Percentiles rank a stretch among this genome's conserved stretches.
Conservation (phyloP, 2,329 filamentous ascomycete species). For the Sphaceloma murrayae region DNA sequence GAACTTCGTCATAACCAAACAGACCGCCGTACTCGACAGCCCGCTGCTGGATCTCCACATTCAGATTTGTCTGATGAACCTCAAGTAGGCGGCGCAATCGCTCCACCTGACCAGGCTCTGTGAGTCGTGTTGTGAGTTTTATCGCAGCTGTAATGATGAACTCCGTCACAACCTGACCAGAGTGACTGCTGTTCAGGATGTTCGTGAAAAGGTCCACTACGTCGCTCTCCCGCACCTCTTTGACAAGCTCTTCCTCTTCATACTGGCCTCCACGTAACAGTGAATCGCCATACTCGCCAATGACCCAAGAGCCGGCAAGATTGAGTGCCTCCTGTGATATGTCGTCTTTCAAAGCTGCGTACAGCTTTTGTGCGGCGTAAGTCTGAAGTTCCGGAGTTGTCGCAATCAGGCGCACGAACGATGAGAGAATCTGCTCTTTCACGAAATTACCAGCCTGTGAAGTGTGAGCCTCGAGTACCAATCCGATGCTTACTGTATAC, state of each 20-base stretch:
- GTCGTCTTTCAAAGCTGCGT: conserved; percentile 81
- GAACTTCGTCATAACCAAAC: conserved; percentile 81
- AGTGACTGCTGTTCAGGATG: conserved; percentile 90
- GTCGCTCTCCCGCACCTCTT: conserved; percentile 75
- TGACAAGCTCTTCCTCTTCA: conserved; percentile 84
- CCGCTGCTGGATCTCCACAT: conserved; percentile 92
- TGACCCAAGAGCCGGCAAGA: conserved; percentile 89
- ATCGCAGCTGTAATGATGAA: conserved; percentile 93
- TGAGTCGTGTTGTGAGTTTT: conserved; percentile 84
- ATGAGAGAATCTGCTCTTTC: conserved; percentile 94
- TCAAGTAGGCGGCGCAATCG: conserved; percentile 70
- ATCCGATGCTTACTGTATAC: no score
- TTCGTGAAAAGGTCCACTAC: conserved; percentile 85
- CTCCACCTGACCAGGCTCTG: conserved; percentile 76
- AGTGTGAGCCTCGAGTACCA: no score
- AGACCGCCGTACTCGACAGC: conserved; percentile 92
- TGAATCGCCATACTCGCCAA: conserved; percentile 90
- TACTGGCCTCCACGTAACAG: conserved; percentile 84
- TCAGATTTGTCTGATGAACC: conserved; percentile 72
- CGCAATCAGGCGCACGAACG: conserved; percentile 89
- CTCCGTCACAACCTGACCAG: conserved; percentile 80
- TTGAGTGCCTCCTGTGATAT: conserved; percentile 96
- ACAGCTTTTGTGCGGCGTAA: conserved; percentile 92
- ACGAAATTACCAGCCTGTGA: conserved; percentile 77
- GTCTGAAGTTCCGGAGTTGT: conserved; percentile 91